Base-by-base conservation (phyloP, 2,329 filamentous ascomycete genomes). In the Ophiostoma populinum region DNA sequence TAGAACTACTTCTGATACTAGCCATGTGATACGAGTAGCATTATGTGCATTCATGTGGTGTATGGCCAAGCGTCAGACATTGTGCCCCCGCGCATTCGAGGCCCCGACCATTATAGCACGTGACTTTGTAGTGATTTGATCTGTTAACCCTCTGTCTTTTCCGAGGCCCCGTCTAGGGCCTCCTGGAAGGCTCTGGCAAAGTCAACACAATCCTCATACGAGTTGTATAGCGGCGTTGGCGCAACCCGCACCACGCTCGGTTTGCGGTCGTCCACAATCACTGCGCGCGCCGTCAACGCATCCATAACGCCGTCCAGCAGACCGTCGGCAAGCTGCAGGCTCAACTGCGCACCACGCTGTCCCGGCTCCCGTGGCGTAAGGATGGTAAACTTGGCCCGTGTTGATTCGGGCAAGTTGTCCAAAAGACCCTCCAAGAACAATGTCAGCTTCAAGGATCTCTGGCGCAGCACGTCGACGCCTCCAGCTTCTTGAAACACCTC, bases 181-280 rank as follows among this genome's bases (percentile, higher is more conserved):
- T 11, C 20, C 13, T 29, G 12, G 17, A 45, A 12, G 5, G 43
- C 38, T 13, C 26, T 28, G 3, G 36, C 40, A 34, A 43, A 45
- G 19, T 42, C 37, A 7, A 43, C 40, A 11, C 43, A 45, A 24
- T 93, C 85, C 40, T 65, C 62, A 50, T 80, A 92, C 0, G 69
- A 72, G 48, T 87, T 87, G 55, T 92, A 93, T 43, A 93, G 53
- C 7, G 86, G 83, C 27, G 80, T 76, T 2, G 86, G 85, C 2
- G 85, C 82, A 2, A 92, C 75, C 1, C 85, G 63, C 35, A 93
- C 75, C 10, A 93, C 85, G 49, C 85, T 75, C 1, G 86, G 85
- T 51, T 80, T 81, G 36, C 85, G 63, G 61, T 90, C 80, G 49
- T 93, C 85, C 18, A 81, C 73, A 1, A 92, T 67, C 3, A 90